Evolutionary conservation across 2,329 filamentous ascomycete species (phyloP).

Genomic region (Alternaria novae-zelandiae): DNA sequence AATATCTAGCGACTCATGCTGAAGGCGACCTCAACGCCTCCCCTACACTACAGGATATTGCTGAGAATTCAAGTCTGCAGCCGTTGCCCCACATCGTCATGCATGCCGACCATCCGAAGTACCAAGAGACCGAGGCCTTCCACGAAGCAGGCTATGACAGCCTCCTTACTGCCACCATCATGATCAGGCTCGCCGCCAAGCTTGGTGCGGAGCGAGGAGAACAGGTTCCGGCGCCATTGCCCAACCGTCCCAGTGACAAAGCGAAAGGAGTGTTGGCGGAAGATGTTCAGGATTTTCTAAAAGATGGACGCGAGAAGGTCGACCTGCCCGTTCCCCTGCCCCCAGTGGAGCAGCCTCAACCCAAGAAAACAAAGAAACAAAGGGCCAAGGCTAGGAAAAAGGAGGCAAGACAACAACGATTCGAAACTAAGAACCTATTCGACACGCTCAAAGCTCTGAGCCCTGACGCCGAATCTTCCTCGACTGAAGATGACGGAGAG

Average conservation of each 20-base stretch:
- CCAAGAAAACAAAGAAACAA: constrained; percentile 13
- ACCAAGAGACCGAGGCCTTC: constrained; percentile 49
- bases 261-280: neutral
- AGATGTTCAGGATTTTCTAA: constrained; percentile 17
- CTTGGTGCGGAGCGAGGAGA: constrained; percentile 49
- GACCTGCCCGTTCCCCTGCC: constrained; percentile 21
- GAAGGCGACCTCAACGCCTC: constrained; percentile 60
- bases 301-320: constrained; percentile 26
- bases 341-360: constrained; percentile 9
- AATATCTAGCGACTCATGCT: constrained; percentile 66
- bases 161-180: constrained; percentile 64
- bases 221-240: neutral
- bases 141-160: constrained; percentile 71
- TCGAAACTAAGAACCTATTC: constrained; percentile 38
- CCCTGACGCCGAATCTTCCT: constrained; percentile 3
- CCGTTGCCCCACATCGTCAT: constrained; percentile 52
- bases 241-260: neutral
- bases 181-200: constrained; percentile 62
- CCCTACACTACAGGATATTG: constrained; percentile 57
- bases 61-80: constrained; percentile 50
- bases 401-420: constrained; percentile 13
- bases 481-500: constrained; percentile 19
- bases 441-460: constrained; percentile 22
- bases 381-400: constrained; percentile 22
- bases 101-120: constrained; percentile 47